Base-by-base conservation (phyloP, 2,329 filamentous ascomycete genomes). In the Penicillium sp. region DNA sequence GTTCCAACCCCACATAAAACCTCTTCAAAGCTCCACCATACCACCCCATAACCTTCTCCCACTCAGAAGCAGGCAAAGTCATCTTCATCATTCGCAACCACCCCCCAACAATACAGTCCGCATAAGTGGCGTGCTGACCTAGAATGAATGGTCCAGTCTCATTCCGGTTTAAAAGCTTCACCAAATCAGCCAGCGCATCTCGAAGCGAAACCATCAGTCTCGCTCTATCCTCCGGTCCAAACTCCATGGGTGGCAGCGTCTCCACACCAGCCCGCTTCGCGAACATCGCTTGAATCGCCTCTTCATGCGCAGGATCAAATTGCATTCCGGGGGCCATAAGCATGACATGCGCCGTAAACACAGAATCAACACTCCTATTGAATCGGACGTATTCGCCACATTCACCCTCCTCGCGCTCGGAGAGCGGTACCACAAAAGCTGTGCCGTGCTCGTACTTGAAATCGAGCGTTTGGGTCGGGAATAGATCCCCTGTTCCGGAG, bases 41-140 rank as follows among this genome's bases (percentile, higher is more conserved):
- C 80, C 83, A 86, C 0, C 65, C 60, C 47, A 64, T 72, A 11
- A 82, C 57, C 52, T 76, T 70, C 57, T 79, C 64, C 82, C 81
- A 85, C 56, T 85, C 82, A 2, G 63, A 58, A 53, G 63, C 52
- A 0, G 77, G 77, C 53, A 85, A 64, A 26, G 72, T 75, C 14
- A 41, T 66, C 4, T 62, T 58, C 52, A 78, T 62, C 78, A 84
- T 81, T 6, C 75, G 73, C 66, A 86, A 54, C 84, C 84, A 86
- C 0, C 72, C 82, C 1, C 83, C 84, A 1, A 86, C 77, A 33
- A 86, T 83, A 0, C 85, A 64, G 63, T 86, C 84, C 1, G 82
- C 83, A 72, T 86, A 85, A 45, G 65, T 79, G 1, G 76, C 73
- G 64, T 61, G 64, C 1, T 59, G 48, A 0, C 82, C 83, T 2